Evolutionary conservation across 768 basidiomycete species (phyloP), one percentile per base, ranked within the genome.

Genomic region (Leucogyrophana mollusca): DNA sequence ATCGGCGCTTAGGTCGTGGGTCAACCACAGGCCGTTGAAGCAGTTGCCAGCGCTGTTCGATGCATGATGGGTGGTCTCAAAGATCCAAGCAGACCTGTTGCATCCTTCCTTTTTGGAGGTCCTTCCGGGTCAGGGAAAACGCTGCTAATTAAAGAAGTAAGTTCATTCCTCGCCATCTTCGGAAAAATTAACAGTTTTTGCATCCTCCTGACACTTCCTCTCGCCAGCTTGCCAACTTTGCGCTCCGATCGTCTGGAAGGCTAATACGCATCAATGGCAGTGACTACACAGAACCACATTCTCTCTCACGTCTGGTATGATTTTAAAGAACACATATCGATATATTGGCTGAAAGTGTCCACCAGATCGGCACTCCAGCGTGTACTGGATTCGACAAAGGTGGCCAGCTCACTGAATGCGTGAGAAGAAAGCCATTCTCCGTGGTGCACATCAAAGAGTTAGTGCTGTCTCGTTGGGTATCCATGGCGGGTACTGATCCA

Each of bases 31-130:
- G 75, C 74, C 8, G 62, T 77, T 43, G 59, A 64, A 20, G 67
- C 74, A 1, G 73, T 77, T 34, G 62, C 72, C 11, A 72, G 76
- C 51, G 75, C 74, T 4, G 67, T 78, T 25, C 64, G 73, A 23
- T 61, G 74, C 16, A 71, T 72, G 9, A 61, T 75, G 23, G 71
- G 70, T 17, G 76, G 76, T 8, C 57, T 78, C 10, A 60, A 70
- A 42, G 72, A 73, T 50, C 66, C 71, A 24, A 56, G 66, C 35
- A 55, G 72, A 34, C 76, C 76, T 1, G 63, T 76, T 35, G 74
- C 76, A 1, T 68, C 65, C 13, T 76, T 77, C 66, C 58, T 76
- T 22, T 72, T 77, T 55, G 58, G 56, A 41, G 69, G 68, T 5
- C 67, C 69, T 4, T 61, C 61, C 11, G 70, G 70, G 20, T 68